A percentile compares a stretch with the other conserved stretches of the same genome.
These are phyloP conservation scores for Claviceps digitariae DNA, from an alignment of 2,329 filamentous ascomycete species.

Conservation along the genomic window DNA sequence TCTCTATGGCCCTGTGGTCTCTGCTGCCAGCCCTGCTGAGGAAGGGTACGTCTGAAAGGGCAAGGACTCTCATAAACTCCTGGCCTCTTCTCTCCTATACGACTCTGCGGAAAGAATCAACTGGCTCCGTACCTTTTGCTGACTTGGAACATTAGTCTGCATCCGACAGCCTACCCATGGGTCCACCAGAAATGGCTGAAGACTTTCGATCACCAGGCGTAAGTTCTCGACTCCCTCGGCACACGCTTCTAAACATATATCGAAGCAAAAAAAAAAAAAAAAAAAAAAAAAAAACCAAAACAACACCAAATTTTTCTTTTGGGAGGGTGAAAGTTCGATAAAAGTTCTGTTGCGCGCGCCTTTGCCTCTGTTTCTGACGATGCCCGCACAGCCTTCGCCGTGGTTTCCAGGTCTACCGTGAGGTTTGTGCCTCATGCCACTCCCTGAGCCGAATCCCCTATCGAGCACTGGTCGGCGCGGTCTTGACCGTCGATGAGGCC, in stretches of 20 bases:
- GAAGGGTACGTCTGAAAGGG: conserved; percentile 68
- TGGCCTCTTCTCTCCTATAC: neutral
- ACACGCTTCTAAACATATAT: neutral
- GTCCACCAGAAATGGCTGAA: conserved; percentile 84
- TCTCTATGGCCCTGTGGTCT: conserved; percentile 76
- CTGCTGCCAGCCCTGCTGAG: conserved; percentile 86
- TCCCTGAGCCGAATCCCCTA: conserved; percentile 90
- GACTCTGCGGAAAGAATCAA: conserved; percentile 12
- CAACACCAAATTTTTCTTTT: no score
- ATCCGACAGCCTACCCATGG: conserved; percentile 88
- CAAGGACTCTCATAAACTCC: neutral
- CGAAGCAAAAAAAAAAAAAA: neutral
- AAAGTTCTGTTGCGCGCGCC: no score
- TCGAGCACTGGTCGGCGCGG: conserved; percentile 75
- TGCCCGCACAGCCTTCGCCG: conserved; percentile 64
- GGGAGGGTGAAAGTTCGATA: no score
- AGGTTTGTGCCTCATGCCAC: conserved; percentile 97
- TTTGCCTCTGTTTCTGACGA: neutral
- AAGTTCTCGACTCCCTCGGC: conserved; percentile 29
- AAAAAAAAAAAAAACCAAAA: no score
- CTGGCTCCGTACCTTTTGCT: conserved; percentile 14
- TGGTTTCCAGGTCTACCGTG: conserved; percentile 98
- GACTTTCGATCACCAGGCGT: conserved; percentile 95
- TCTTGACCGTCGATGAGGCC: conserved; percentile 95
- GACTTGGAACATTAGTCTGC: conserved; percentile 49